A percentile compares a stretch with the other conserved stretches of the same genome.
Conservation (phyloP, 2,329 filamentous ascomycete species). For the Colletotrichum magnum region DNA sequence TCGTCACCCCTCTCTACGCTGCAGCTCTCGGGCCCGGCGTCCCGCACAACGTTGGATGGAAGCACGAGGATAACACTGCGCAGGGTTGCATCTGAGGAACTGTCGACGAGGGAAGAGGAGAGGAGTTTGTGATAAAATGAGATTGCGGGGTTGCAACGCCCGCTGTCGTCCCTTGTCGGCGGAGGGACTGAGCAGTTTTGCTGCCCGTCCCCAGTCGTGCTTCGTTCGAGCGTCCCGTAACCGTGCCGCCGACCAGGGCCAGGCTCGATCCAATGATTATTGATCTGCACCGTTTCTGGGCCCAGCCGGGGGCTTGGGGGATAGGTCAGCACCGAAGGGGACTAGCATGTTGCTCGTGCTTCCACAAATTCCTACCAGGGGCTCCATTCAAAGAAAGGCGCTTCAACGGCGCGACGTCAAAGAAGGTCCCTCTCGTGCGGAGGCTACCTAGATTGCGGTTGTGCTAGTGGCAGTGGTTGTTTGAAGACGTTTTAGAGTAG, state of each 20-base stretch:
- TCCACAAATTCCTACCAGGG: conserved; percentile 5
- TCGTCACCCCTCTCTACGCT: not conserved
- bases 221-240: conserved; percentile 9
- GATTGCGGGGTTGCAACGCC: too few species aligned
- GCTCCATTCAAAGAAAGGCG: not conserved
- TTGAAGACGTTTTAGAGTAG: too few species aligned
- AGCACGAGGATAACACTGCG: not conserved
- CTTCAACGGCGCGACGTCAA: not conserved
- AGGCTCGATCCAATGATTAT: conserved; percentile 1
- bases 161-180: too few species aligned
- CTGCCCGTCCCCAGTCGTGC: not conserved
- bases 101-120: too few species aligned
- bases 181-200: too few species aligned
- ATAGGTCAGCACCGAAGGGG: not conserved
- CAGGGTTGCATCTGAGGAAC: too few species aligned
- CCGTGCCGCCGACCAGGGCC: conserved; percentile 27
- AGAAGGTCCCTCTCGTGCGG: not conserved
- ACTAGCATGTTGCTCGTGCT: conserved; percentile 3
- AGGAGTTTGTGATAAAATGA: too few species aligned
- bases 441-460: not conserved
- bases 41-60: conserved; percentile 4
- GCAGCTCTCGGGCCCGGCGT: not conserved
- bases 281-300: conserved; percentile 19
- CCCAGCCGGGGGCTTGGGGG: not conserved
- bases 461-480: not conserved